Percentiles rank a stretch among this genome's conserved stretches.
Conservation (phyloP, 148 eudicot species). For the Nepenthes mirabilis region DNA sequence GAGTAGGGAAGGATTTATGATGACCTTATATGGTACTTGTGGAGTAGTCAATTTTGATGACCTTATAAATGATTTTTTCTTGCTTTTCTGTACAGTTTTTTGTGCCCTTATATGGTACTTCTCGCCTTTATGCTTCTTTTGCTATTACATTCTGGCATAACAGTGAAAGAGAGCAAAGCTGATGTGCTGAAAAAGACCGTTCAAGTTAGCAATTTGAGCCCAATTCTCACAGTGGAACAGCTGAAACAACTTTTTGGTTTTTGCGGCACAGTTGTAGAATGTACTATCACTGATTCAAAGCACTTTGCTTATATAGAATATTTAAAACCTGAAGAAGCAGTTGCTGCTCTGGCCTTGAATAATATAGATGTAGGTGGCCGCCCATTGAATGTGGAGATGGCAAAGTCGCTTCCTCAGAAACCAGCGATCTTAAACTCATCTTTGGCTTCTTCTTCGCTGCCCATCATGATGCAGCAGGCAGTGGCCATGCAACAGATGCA, state of each 20-base stretch:
- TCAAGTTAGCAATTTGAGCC: constrained; percentile 97
- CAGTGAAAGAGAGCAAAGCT: constrained; percentile 42
- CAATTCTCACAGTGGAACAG: constrained; percentile 80
- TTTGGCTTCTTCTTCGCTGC: constrained; percentile 58
- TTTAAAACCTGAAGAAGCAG: constrained; percentile 82
- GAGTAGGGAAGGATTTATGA: no score
- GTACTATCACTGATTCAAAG: constrained; percentile 81
- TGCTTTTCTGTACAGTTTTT: neutral
- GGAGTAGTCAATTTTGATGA: no score
- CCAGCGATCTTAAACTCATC: constrained; percentile 31
- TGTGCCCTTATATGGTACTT: neutral
- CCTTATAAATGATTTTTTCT: neutral
- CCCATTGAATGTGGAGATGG: constrained; percentile 97
- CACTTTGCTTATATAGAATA: constrained; percentile 90
- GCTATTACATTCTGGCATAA: constrained; percentile 24
- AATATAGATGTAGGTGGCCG: constrained; percentile 86
- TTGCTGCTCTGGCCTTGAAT: constrained; percentile 73
- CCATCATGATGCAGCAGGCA: constrained; percentile 93
- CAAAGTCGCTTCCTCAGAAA: constrained; percentile 85
- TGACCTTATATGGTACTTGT: no score
- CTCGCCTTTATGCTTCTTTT: neutral
- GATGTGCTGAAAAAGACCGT: constrained; percentile 60
- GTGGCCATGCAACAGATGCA: constrained; percentile 99
- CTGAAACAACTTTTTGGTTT: constrained; percentile 78
- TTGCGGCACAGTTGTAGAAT: constrained; percentile 80